Evolutionary conservation across 805 yeast species (phyloP).

Genomic region (Kluyveromyces aestuarii): DNA sequence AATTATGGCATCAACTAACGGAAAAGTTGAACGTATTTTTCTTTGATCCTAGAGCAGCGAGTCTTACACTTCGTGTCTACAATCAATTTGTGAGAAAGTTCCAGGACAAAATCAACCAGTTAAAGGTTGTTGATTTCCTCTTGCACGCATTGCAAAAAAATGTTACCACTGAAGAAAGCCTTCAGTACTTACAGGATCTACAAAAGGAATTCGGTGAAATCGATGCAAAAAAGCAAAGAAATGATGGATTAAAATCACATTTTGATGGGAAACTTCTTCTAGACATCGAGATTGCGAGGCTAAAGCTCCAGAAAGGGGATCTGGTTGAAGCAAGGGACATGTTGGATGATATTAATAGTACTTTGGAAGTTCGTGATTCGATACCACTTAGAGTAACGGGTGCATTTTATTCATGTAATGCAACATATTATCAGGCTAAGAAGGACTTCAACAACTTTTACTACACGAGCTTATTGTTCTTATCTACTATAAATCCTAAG

Average conservation of each 20-base stretch:
- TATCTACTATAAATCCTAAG: slow-evolving; percentile 58
- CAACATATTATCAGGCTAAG: slow-evolving; percentile 64
- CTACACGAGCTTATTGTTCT: slow-evolving; percentile 67
- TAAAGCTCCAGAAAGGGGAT: slow-evolving; percentile 47
- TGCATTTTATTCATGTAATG: slow-evolving; percentile 71
- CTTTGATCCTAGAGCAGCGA: slow-evolving; percentile 40
- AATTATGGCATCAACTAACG: slow-evolving; percentile 92
- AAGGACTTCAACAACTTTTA: slow-evolving; percentile 78
- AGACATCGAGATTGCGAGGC: slow-evolving; percentile 67
- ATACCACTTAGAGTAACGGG: slow-evolving; percentile 63
- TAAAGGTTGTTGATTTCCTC: slow-evolving; percentile 70
- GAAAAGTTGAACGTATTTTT: slow-evolving; percentile 54
- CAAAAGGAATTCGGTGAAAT: slow-evolving; percentile 37
- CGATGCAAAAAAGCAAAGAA: slow-evolving; percentile 27
- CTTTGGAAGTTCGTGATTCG: slow-evolving; percentile 48
- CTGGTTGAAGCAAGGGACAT: slow-evolving; percentile 55
- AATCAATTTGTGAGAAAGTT: slow-evolving; percentile 61
- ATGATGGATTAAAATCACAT: slow-evolving; percentile 31
- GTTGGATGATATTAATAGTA: slow-evolving; percentile 50
- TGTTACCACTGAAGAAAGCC: slow-evolving; percentile 37
- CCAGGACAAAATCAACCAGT: slow-evolving; percentile 63
- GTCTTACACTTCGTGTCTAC: slow-evolving; percentile 57
- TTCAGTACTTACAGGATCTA: slow-evolving; percentile 39
- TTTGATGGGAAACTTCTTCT: slow-evolving; percentile 51
- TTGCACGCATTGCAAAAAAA: slow-evolving; percentile 42